Evolutionary conservation across 345 rosid species (phyloP).

Genomic region (Arabidopsis arenosa): DNA sequence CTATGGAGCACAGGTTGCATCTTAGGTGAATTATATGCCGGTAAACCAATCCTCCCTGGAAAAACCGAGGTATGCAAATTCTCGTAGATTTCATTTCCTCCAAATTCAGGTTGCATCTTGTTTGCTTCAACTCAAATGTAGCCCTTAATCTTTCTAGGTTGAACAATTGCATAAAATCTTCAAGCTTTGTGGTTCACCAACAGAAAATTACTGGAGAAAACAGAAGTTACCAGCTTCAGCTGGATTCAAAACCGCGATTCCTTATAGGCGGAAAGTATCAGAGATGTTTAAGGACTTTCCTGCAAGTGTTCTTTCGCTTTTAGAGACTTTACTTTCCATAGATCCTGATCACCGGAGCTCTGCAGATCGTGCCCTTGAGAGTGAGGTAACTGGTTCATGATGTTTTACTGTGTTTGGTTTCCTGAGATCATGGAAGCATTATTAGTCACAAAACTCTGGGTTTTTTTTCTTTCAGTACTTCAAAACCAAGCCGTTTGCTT

Average conservation of each 20-base stretch:
- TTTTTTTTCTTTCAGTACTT: slow-evolving; percentile 69
- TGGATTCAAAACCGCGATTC: slow-evolving; percentile 75
- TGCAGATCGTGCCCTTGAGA: slow-evolving; percentile 39
- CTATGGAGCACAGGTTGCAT: slow-evolving; percentile 98
- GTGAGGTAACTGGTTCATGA: slow-evolving; percentile 36
- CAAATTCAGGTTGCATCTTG: background rate
- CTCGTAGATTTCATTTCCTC: background rate
- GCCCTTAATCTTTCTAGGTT: slow-evolving; percentile 54
- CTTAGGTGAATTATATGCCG: slow-evolving; percentile 79
- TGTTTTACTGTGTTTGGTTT: slow-evolving; percentile 19
- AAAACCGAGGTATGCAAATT: slow-evolving; percentile 75
- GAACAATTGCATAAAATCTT: slow-evolving; percentile 95
- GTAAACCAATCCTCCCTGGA: slow-evolving; percentile 93
- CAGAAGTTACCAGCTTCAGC: slow-evolving; percentile 77
- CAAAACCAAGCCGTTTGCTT: slow-evolving; percentile 79
- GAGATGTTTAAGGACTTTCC: slow-evolving; percentile 89
- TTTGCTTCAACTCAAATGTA: background rate
- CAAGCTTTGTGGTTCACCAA: slow-evolving; percentile 94
- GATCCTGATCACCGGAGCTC: slow-evolving; percentile 67
- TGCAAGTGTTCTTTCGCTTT: slow-evolving; percentile 67
- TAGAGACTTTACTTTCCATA: slow-evolving; percentile 90
- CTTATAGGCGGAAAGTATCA: slow-evolving; percentile 70
- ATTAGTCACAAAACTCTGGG: slow-evolving; percentile 23
- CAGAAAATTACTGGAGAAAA: slow-evolving; percentile 80
- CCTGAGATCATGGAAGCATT: slow-evolving; percentile 1